phyloP scores from a whole-genome alignment of 192 early-diverging fungal species.

The Umbelopsis sp. region DNA sequence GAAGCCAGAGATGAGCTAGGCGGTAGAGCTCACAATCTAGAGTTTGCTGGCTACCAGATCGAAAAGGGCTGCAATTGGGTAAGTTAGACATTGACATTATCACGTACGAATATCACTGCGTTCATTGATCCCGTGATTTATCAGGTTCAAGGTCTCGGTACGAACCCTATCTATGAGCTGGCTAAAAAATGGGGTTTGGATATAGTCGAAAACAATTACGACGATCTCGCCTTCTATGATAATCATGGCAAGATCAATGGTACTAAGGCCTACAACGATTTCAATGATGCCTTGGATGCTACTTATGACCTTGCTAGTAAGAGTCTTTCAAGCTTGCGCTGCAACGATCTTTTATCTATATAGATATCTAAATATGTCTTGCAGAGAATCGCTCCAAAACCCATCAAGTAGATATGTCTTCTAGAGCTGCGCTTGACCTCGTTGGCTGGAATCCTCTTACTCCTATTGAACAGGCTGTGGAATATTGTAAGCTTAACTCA shows the following conservation, averaged over 20 bases:
- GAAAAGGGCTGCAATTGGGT: slow-evolving; percentile 46
- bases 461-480: slow-evolving; percentile 29
- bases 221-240: slow-evolving; percentile 30
- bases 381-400: slow-evolving; percentile 26
- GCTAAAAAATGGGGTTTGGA: slow-evolving; percentile 35
- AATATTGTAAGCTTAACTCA: slow-evolving; percentile 21
- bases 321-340: neutral
- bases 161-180: slow-evolving; percentile 37
- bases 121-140: neutral
- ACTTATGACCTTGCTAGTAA: slow-evolving; percentile 30
- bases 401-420: slow-evolving; percentile 36
- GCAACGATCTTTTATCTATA: neutral
- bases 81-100: neutral
- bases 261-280: slow-evolving; percentile 25
- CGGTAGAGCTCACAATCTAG: slow-evolving; percentile 37
- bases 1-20: slow-evolving; percentile 39
- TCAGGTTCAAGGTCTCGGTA: slow-evolving; percentile 38
- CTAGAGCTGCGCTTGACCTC: slow-evolving; percentile 28
- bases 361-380: neutral
- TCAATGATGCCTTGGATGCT: slow-evolving; percentile 18
- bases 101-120: neutral
- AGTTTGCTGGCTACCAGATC: slow-evolving; percentile 33
- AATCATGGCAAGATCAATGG: slow-evolving; percentile 34
- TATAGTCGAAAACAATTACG: slow-evolving; percentile 17
- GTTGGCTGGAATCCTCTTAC: slow-evolving; percentile 35